Evolutionary conservation across 371 early-diverging fungal species (phyloP).

Genomic region (Mycotypha africana): DNA sequence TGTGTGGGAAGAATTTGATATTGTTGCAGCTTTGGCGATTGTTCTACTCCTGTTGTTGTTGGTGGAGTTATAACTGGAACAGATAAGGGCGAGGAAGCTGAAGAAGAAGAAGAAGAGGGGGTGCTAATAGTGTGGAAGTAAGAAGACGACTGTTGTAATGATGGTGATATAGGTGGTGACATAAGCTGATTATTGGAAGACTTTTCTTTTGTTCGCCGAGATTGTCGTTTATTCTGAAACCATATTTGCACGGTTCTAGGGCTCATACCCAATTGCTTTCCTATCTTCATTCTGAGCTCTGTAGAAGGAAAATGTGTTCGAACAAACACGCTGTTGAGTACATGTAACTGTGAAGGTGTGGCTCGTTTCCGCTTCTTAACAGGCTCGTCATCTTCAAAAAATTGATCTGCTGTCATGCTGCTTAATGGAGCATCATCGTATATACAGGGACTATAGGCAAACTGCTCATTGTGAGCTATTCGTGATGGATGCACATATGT

Average conservation of each 20-base stretch:
- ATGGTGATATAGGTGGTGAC: conserved; percentile 20
- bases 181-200: not conserved
- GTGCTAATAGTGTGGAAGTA: conserved; percentile 15
- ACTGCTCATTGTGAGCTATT: too few species aligned
- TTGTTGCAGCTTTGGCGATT: too few species aligned
- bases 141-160: conserved; percentile 46
- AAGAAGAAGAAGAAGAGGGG: conserved; percentile 22
- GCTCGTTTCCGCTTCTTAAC: conserved; percentile 46
- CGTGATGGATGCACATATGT: too few species aligned
- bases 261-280: conserved; percentile 83
- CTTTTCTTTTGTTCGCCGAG: conserved; percentile 14
- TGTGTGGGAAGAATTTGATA: not conserved
- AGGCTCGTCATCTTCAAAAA: conserved; percentile 12
- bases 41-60: conserved; percentile 17
- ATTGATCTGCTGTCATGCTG: too few species aligned
- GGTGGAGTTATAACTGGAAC: conserved; percentile 23
- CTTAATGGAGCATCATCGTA: too few species aligned
- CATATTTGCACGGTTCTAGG: conserved; percentile 86
- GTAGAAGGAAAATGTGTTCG: conserved; percentile 58
- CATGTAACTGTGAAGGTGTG: conserved; percentile 40
- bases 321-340: conserved; percentile 47
- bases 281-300: conserved; percentile 78
- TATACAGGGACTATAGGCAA: not conserved
- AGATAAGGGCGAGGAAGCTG: conserved; percentile 20
- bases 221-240: conserved; percentile 94